Evolutionary conservation across 2,329 filamentous ascomycete genomes (phyloP), one percentile per base, ranked within the genome.

Genomic region (Atkinsonella texensis): DNA sequence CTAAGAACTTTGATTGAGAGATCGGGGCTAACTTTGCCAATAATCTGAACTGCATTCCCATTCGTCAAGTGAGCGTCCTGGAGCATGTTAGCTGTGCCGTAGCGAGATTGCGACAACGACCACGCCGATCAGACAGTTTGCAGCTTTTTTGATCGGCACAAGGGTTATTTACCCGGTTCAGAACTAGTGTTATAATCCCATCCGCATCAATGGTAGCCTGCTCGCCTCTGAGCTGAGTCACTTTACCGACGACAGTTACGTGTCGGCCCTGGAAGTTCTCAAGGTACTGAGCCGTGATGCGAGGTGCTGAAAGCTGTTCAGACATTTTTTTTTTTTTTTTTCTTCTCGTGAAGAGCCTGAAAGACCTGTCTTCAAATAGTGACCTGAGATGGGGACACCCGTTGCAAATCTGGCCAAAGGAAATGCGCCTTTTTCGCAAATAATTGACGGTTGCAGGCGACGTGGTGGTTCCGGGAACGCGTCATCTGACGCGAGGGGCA

Each of bases 201-300:
- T 82, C 84, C 6, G 88, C 84, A 52, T 95, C 89, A 32, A 97
- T 78, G 6, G 82, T 81, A 0, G 89, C 91, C 48, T 80, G 78
- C 49, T 93, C 87, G 58, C 90, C 90, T 49, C 84, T 83, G 23
- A 97, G 75, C 61, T 93, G 84, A 4, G 80, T 79, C 46, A 97
- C 89, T 61, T 85, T 89, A 61, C 93, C 93, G 5, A 95, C 76
- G 51, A 97, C 75, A 60, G 89, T 89, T 56, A 97, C 87, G 55
- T 86, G 87, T 57, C 80, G 78, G 58, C 76, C 75, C 58, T 83
- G 75, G 71, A 90, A 95, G 62, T 76, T 76, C 64, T 89, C 81
- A 53, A 97, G 84, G 69, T 91, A 86, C 41, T 77, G 72, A 50
- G 86, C 85, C 46, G 87, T 88, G 66, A 96, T 81, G 67, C 93